A percentile compares a stretch with the other conserved stretches of the same genome.
Conservation (phyloP, 1,139 yeast genomes). For the Spathaspora jeffriesii region DNA sequence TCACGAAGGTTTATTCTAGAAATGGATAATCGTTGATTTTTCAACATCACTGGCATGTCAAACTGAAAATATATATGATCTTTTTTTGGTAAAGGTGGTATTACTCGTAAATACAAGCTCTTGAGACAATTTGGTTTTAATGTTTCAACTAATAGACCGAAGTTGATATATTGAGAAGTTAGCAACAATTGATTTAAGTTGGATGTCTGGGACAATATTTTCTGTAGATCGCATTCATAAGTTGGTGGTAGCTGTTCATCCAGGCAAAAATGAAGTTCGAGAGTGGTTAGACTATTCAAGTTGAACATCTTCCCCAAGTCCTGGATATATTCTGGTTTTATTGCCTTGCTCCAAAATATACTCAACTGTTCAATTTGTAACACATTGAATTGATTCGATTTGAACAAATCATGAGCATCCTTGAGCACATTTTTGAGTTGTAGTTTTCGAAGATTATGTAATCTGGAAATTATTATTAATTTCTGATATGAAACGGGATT, state of each 20-base stretch:
- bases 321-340: background rate
- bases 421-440: background rate
- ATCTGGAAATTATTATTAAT: background rate
- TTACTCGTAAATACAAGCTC: background rate
- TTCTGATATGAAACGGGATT: background rate
- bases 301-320: background rate
- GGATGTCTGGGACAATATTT: background rate
- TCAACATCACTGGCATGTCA: background rate
- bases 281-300: background rate
- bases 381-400: background rate
- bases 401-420: background rate
- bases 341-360: background rate
- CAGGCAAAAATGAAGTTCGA: background rate
- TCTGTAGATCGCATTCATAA: background rate
- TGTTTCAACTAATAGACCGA: background rate
- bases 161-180: background rate
- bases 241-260: background rate
- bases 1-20: background rate
- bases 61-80: background rate
- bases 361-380: background rate
- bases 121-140: background rate
- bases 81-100: background rate
- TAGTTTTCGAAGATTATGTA: background rate
- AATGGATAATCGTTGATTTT: background rate
- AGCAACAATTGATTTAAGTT: background rate